Percentiles rank a stretch among this genome's conserved stretches.
Evolutionary conservation across 1,284 basidiomycete species (phyloP).

Genomic region (Leccinum griseonigrum): DNA sequence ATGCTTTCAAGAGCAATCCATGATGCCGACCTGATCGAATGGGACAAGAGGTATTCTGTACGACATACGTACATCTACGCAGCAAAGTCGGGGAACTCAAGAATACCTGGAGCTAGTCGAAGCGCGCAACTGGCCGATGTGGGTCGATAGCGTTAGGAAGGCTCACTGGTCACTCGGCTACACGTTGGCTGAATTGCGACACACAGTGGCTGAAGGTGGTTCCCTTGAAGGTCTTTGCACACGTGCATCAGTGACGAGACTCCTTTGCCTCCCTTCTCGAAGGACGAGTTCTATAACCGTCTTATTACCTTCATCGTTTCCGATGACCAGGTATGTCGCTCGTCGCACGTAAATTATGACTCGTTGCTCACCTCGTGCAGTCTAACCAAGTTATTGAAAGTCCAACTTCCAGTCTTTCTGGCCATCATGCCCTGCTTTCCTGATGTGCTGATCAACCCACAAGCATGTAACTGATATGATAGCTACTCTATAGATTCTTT

Average conservation of each 20-base stretch:
- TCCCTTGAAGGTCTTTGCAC: background rate
- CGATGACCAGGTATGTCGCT: slow-evolving; percentile 1
- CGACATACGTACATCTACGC: background rate
- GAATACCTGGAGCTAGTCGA: background rate
- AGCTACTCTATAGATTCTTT: background rate
- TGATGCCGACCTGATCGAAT: background rate
- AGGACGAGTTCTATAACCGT: background rate
- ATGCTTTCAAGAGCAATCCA: background rate
- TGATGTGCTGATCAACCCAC: no score
- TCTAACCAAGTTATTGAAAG: slow-evolving; percentile 1
- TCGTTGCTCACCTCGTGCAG: background rate
- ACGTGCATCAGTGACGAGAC: background rate
- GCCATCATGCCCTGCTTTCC: background rate
- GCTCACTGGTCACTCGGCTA: background rate
- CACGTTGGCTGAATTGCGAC: background rate
- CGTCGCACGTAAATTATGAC: background rate
- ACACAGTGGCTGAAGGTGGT: background rate
- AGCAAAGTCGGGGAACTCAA: background rate
- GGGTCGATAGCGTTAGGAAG: background rate
- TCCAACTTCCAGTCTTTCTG: no score
- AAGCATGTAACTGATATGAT: no score
- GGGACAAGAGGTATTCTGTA: background rate
- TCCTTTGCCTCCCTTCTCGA: background rate
- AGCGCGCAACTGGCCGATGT: background rate
- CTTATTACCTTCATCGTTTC: slow-evolving; percentile 2